Evolutionary conservation across 176 grass and related monocot genomes (phyloP), one percentile per base, ranked within the genome.

Genomic region (Ampelocalamus luodianensis): DNA sequence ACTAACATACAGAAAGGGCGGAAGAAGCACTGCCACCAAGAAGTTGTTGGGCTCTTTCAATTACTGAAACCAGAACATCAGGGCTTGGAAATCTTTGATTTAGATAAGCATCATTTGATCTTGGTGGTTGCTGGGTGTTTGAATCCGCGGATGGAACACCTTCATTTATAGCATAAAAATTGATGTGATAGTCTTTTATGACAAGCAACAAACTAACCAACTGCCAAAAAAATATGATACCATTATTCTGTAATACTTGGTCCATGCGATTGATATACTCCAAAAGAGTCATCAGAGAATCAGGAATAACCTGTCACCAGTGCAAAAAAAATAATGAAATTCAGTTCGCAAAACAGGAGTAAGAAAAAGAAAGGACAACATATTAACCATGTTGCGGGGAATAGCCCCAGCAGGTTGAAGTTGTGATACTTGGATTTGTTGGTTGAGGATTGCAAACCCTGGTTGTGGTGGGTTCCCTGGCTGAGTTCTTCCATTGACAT

Each of bases 181-280:
- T 4, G 40, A 77, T 9, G 53, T 63, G 27, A 85, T 22, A 73
- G 81, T 54, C 4, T 76, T 70, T 82, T 17, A 72, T 82, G 60
- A 39, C 56, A 88, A 77, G 12, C 55, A 92, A 78, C 26, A 1
- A 46, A 79, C 77, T 76, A 84, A 78, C 20, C n/a, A 59, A 39
- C 40, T 82, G 29, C 77, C 34, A 77, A 27, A 65, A 87, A 68
- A 24, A 6, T 45, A 74, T 29, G 18, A 72, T 88, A 98, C 96
- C 89, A 81, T 88, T 89, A 61, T 84, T 95, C 86, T 83, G 93
- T 80, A 98, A 74, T 48, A 85, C 86, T 79, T 77, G 78, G 12
- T 94, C 93, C 91, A 98, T 89, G 38, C 72, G 91, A 71, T 90
- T 87, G 38, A 95, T 92, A 76, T 93, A 98, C 82, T 90, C 96